Percentiles rank a stretch among this genome's conserved stretches.
Evolutionary conservation across 176 grass and related monocot species (phyloP).

Genomic region (Hyparrhenia diplandra): DNA sequence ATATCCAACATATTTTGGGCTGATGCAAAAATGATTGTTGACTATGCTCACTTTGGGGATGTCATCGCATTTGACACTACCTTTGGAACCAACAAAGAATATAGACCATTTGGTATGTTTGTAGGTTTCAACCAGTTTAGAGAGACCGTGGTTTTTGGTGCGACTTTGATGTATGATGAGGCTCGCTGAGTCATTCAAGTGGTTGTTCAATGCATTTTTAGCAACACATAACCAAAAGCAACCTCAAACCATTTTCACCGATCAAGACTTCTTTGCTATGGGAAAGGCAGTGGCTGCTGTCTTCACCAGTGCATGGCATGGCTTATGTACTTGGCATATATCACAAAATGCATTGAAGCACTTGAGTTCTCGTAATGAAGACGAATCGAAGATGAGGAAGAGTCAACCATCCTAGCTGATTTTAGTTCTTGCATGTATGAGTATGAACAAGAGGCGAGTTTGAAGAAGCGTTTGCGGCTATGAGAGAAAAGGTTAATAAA

Average conservation of each 20-base stretch:
- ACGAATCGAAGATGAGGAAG: neutral
- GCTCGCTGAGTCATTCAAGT: neutral
- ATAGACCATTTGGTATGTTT: neutral
- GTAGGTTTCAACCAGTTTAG: neutral
- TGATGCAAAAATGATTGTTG: neutral
- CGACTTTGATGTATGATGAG: neutral
- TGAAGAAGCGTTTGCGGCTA: neutral
- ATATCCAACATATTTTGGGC: neutral
- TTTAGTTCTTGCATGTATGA: neutral
- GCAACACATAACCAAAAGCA: neutral
- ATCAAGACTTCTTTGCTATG: neutral
- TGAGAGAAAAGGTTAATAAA: neutral
- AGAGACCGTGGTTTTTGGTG: neutral
- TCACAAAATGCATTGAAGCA: neutral
- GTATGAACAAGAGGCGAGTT: conserved; percentile 24
- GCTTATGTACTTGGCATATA: neutral
- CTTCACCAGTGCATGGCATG: neutral
- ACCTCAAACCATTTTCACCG: conserved; percentile 29
- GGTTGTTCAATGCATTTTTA: no score
- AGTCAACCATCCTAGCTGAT: neutral
- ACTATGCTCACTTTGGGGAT: neutral
- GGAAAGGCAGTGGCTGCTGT: neutral
- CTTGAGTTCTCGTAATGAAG: neutral
- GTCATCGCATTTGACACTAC: neutral
- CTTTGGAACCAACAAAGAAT: neutral